Evolutionary conservation across 768 basidiomycete genomes (phyloP), one percentile per base, ranked within the genome.

Genomic region (Pleurotus djamor): DNA sequence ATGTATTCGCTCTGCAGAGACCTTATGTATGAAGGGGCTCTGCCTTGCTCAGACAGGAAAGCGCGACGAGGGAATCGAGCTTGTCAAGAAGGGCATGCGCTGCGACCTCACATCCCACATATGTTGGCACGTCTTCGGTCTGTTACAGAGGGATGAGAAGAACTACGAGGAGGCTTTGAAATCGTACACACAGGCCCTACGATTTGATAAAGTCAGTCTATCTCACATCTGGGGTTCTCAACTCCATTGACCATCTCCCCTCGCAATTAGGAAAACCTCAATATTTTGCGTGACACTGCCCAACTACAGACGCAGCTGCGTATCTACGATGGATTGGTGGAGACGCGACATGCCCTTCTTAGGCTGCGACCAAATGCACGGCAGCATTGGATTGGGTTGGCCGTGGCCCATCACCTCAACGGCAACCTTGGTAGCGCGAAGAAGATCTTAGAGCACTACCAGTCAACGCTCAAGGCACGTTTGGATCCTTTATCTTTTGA

Each of bases 61-160:
- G 68, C 86, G 86, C 61, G 92, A 89, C 33, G 85, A 94, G 63
- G 94, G 94, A 34, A 78, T 91, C 59, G 88, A 91, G 38, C 82
- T 93, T 48, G 89, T 94, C 64, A 89, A 90, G 77, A 88, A 91
- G 65, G 94, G 94, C 59, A 82, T 93, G 64, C 82, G 85, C 45
- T 79, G 87, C 49, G 92, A 96, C 73, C 74, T 92, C 57, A 88
- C 84, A 35, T 95, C 93, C 16, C 95, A 98, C 68, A 98, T 99
- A 69, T 90, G 89, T 69, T 98, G 97, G 96, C 97, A 99, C 73
- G 96, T 98, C 63, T 91, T 94, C 70, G 97, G 94, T 32, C 88
- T 99, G 67, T 86, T 97, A 17, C 91, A 95, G 71, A 94, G 96
- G 72, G 89, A 89, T 7, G 92, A 97, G 71, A 95, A 91, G 73